Base-by-base conservation (phyloP, 2,329 filamentous ascomycete species). In the Pseudohalonectria lignicola region DNA sequence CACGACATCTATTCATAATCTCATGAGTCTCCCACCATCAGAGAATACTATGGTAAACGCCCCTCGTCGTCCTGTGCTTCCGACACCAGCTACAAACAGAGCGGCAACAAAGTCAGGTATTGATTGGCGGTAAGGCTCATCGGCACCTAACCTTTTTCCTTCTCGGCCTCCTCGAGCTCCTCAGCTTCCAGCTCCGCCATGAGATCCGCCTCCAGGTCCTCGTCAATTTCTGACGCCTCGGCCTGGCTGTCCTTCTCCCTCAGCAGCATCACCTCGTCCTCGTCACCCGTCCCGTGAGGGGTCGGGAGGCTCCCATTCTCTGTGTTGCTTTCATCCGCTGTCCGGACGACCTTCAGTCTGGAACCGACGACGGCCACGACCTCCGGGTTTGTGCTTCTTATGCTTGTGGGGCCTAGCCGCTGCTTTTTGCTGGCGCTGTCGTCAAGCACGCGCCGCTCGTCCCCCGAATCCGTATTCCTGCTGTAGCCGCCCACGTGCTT, bases 121-220 rank as follows among this genome's bases (percentile, higher is more conserved):
- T n/a, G n/a, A n/a, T n/a, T n/a, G n/a, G n/a, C n/a, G n/a, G n/a
- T n/a, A n/a, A n/a, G n/a, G n/a, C n/a, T 9, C 9, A 9, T 34
- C 15, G 30, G 37, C 40, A 39, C 34, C 44, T 45, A 45, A 29
- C 45, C 41, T n/a, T 30, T 34, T 19, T 38, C 18, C 38, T 41
- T 41, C 36, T 43, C 43, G 34, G 41, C 41, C 32, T 37, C 36
- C 39, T 45, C 49, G 19, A 44, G 44, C 31, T 53, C 61, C 35
- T 60, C 56, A 4, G 55, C 55, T 47, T 76, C 73, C 45, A 79
- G 60, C 45, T 74, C 76, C 1, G 74, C 75, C 49, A 77, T 60
- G 52, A 82, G 63, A 48, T 79, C 76, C 28, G 74, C 71, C 54
- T 79, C 79, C 36, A 80, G 56, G 47, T 79, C 66, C 39, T 71